Conservation (phyloP, 1,284 basidiomycete genomes). For the Malassezia nana region DNA sequence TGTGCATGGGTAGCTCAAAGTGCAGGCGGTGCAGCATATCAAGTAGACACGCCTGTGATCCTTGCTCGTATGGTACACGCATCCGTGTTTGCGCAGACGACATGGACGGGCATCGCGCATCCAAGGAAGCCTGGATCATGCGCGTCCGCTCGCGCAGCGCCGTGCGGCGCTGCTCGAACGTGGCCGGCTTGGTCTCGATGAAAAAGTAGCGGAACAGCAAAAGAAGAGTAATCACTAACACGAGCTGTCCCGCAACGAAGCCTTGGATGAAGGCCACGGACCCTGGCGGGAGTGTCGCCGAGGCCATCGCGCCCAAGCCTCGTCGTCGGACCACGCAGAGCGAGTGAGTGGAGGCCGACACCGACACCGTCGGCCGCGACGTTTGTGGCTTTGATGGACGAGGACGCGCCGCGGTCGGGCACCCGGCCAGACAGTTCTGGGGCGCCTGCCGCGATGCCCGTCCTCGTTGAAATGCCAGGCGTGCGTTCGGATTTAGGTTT, state of each 20-base stretch:
- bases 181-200: slow-evolving; percentile 50
- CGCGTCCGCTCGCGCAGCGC: slow-evolving; percentile 8
- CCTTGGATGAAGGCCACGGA: slow-evolving; percentile 52
- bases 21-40: slow-evolving; percentile 51
- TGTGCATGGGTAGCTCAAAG: slow-evolving; percentile 54
- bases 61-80: slow-evolving; percentile 39
- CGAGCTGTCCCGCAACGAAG: slow-evolving; percentile 53
- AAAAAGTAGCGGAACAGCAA: slow-evolving; percentile 53
- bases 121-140: slow-evolving; percentile 9
- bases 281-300: neutral
- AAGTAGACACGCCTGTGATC: slow-evolving; percentile 41
- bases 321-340: neutral
- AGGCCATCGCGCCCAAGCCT: neutral
- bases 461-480: neutral
- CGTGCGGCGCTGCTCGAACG: slow-evolving; percentile 24
- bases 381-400: neutral
- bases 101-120: slow-evolving; percentile 2
- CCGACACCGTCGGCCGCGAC: neutral
- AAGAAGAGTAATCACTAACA: slow-evolving; percentile 42
- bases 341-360: neutral
- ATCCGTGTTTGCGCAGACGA: neutral
- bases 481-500: neutral
- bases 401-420: neutral
- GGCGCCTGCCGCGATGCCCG: neutral
- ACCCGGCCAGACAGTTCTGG: neutral